phyloP scores from a whole-genome alignment of 805 yeast species.

The Pichia phayaonensis region DNA sequence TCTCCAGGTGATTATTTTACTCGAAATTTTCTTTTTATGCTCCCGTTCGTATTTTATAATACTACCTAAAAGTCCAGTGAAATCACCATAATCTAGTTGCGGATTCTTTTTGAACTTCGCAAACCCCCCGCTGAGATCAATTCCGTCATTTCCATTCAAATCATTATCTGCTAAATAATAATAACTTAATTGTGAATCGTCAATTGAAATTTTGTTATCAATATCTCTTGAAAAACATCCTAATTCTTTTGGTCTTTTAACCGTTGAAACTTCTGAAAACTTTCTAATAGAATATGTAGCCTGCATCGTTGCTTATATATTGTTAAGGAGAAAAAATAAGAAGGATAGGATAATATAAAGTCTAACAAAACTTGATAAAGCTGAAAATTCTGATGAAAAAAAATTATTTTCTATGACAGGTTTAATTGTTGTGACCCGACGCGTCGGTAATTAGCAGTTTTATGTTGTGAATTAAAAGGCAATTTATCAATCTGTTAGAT shows the following conservation, averaged over 20 bases:
- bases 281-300: constrained; percentile 10
- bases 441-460: neutral
- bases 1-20: constrained; percentile 74
- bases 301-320: constrained; percentile 36
- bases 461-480: too few relatives aligned
- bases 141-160: constrained; percentile 40
- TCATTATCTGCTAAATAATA: constrained; percentile 74
- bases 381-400: too few relatives aligned
- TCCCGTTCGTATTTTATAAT: constrained; percentile 48
- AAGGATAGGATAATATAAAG: too few relatives aligned
- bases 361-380: neutral
- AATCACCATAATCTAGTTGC: constrained; percentile 44
- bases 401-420: neutral
- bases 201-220: constrained; percentile 40
- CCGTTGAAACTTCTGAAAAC: constrained; percentile 50
- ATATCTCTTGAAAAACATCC: constrained; percentile 54
- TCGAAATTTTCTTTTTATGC: constrained; percentile 38
- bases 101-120: constrained; percentile 50
- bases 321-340: too few relatives aligned
- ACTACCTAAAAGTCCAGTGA: constrained; percentile 51
- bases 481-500: too few relatives aligned
- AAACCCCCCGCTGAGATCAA: constrained; percentile 62
- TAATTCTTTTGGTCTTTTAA: constrained; percentile 83
- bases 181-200: constrained; percentile 53
- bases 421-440: neutral